Base-by-base conservation (phyloP, 2,329 filamentous ascomycete species). In the Xylariaceae sp. region DNA sequence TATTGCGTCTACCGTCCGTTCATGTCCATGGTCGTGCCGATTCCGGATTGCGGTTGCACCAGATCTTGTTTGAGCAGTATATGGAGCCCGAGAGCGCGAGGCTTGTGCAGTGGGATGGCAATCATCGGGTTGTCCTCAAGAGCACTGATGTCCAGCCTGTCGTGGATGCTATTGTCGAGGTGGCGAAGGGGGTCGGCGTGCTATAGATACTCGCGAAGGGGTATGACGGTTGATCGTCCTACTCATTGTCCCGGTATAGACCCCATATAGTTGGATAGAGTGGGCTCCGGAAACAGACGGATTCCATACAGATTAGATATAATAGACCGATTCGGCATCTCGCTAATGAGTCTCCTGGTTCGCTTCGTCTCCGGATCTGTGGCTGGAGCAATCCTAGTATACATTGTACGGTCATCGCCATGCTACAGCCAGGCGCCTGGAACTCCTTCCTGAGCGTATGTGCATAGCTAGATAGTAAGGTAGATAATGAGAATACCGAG, bases 61-160 rank as follows among this genome's bases (percentile, higher is more conserved):
- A 77, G 51, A 72, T 76, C 65, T 63, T 86, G 60, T 64, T 83
- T 47, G 68, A 80, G 8, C 69, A 79, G 48, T 90, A 85, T 66
- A 88, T 83, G 65, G 74, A 81, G 47, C 65, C 72, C 9, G 76
- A 74, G 0, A 80, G 72, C 2, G 72, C 78, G 5, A 76, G 70
- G 37, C 57, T 90, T 43, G 68, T 92, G 1, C 85, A 90, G 67
- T 92, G 88, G 88, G 79, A 88, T 53, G 88, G 86, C 0, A 78
- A 76, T 1, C 88, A 92, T 67, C 73, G 88, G 5, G 74, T 92
- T 46, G 86, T 87, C 1, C 77, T 92, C 55, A 88, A 87, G 73
- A 74, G 71, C 19, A 71, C 69, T 29, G 87, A 91, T 68, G 85
- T 91, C 2, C 74, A 80, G 46, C 73, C 69, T 9, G 72, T 88